These are phyloP conservation scores for Ilyonectria mors-panacis DNA, from an alignment of 2,329 filamentous ascomycete genomes.

Conservation along the genomic window DNA sequence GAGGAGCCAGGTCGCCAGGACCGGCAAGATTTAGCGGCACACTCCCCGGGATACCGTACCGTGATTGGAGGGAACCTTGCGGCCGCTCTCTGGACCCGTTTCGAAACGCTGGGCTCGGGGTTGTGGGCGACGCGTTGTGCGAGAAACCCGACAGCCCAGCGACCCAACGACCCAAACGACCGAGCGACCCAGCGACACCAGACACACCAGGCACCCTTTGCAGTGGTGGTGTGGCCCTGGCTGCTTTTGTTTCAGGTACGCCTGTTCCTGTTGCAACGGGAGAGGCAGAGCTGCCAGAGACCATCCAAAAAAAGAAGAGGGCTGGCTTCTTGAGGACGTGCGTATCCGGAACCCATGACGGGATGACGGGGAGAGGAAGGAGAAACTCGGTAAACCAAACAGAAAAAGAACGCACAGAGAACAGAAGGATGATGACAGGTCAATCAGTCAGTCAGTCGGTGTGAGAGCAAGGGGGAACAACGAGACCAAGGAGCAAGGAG, in stretches of 20 bases:
- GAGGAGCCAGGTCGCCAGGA: too few species aligned
- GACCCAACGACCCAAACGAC: background rate
- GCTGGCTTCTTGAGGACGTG: slow-evolving; percentile 8
- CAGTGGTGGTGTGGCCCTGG: slow-evolving; percentile 20
- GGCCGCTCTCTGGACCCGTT: slow-evolving; percentile 33
- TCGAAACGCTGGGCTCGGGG: slow-evolving; percentile 45
- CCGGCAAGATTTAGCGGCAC: slow-evolving; percentile 30
- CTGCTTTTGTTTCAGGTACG: slow-evolving; percentile 33
- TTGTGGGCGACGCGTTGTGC: slow-evolving; percentile 11
- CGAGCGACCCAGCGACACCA: background rate
- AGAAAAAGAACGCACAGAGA: slow-evolving; percentile 19
- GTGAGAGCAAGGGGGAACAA: slow-evolving; percentile 8
- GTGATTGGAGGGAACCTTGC: slow-evolving; percentile 44
- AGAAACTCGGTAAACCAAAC: slow-evolving; percentile 8
- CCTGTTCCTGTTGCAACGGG: slow-evolving; percentile 30
- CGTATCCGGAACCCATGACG: slow-evolving; percentile 12
- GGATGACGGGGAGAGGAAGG: slow-evolving; percentile 23
- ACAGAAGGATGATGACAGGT: slow-evolving; percentile 11
- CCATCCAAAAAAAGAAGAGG: slow-evolving; percentile 19
- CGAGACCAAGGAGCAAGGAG: background rate
- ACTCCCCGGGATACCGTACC: background rate
- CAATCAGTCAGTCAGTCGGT: slow-evolving; percentile 17
- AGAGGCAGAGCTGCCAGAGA: slow-evolving; percentile 22
- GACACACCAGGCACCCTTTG: slow-evolving; percentile 3
- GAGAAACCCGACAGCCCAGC: background rate